Conservation (phyloP, 192 early-diverging fungal species). For the Funneliformis mosseae region DNA sequence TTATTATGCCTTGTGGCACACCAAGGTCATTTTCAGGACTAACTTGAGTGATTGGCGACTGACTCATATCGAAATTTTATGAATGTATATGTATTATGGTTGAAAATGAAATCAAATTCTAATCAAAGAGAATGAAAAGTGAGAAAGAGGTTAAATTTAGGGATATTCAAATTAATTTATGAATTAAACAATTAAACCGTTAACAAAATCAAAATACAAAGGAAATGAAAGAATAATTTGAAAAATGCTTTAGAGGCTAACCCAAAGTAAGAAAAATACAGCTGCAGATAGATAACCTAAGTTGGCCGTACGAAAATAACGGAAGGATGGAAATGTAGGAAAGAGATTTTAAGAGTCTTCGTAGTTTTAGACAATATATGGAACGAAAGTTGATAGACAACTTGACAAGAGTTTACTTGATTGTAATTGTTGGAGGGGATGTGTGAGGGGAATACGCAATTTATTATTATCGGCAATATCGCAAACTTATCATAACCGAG, state of each 20-base stretch:
- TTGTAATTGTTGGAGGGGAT: slow-evolving; percentile 2
- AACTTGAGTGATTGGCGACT: slow-evolving; percentile 29
- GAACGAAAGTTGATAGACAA: neutral
- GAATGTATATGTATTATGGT: neutral
- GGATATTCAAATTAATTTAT: neutral
- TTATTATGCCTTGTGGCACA: neutral
- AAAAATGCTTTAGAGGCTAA: neutral
- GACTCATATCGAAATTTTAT: slow-evolving; percentile 25
- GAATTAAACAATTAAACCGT: neutral
- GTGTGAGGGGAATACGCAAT: neutral
- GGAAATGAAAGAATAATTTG: neutral
- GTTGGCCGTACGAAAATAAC: slow-evolving; percentile 4
- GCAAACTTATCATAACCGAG: slow-evolving; percentile 30
- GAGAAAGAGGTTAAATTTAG: neutral
- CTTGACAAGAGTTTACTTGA: slow-evolving; percentile 11
- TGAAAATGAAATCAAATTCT: neutral
- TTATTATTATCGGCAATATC: neutral
- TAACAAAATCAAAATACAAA: neutral
- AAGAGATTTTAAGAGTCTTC: neutral
- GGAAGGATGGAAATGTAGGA: neutral
- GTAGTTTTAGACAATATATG: neutral
- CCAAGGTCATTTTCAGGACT: slow-evolving; percentile 16
- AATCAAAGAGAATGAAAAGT: neutral
- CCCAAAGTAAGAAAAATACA: slow-evolving; percentile 11
- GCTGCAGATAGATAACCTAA: neutral